Conservation (phyloP, 106 monocot species). For the Cymbidium sinense region DNA sequence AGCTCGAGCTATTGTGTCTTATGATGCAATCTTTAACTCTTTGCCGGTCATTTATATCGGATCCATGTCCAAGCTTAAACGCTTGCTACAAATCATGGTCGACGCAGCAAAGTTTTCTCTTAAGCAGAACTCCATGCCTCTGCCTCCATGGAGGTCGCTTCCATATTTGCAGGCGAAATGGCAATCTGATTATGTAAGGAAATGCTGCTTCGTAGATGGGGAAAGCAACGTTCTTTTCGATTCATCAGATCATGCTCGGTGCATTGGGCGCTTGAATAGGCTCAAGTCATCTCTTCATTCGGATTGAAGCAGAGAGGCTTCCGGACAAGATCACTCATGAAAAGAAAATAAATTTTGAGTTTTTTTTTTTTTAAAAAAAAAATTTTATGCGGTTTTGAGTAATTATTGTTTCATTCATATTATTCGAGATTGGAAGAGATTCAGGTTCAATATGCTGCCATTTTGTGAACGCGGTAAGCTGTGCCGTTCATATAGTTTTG, state of each 20-base stretch:
- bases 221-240: neutral
- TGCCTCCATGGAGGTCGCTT: slow-evolving; percentile 94
- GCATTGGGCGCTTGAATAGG: slow-evolving; percentile 55
- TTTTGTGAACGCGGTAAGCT: neutral
- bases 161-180: slow-evolving; percentile 87
- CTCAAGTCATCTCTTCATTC: slow-evolving; percentile 55
- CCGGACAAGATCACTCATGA: too few relatives aligned
- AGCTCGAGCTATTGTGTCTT: slow-evolving; percentile 78
- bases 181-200: slow-evolving; percentile 62
- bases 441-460: neutral
- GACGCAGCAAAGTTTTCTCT: slow-evolving; percentile 89
- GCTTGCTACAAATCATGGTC: slow-evolving; percentile 74
- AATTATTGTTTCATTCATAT: too few relatives aligned
- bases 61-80: slow-evolving; percentile 41
- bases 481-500: neutral
- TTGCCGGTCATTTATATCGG: slow-evolving; percentile 82
- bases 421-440: too few relatives aligned
- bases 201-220: neutral
- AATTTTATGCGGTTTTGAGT: too few relatives aligned
- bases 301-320: slow-evolving; percentile 52
- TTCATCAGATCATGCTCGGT: slow-evolving; percentile 12
- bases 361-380: too few relatives aligned
- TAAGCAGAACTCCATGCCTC: slow-evolving; percentile 83
- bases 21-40: slow-evolving; percentile 47
- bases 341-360: too few relatives aligned